A percentile compares a stretch with the other conserved stretches of the same genome.
Evolutionary conservation across 129 eudicot species (phyloP).

Genomic region (Pseudognaphalium luteoalbum): DNA sequence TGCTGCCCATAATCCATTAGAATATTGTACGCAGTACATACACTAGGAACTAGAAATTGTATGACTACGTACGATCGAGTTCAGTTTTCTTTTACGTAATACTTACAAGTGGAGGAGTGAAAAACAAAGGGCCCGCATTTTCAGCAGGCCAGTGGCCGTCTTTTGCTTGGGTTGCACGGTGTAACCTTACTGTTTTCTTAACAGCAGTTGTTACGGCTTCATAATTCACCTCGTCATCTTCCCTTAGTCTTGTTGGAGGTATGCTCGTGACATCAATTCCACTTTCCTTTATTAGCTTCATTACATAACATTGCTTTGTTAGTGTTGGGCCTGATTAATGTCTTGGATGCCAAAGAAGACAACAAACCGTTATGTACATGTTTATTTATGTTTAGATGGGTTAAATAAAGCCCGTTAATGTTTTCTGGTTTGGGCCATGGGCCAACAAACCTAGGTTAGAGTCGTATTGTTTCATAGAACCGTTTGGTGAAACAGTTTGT

Average conservation of each 20-base stretch:
- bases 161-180: constrained; percentile 37
- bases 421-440: no score
- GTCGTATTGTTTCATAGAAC: no score
- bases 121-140: constrained; percentile 41
- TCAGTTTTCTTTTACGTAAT: neutral
- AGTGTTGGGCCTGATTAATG: no score
- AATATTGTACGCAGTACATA: no score
- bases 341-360: no score
- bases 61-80: neutral
- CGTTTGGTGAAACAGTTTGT: no score
- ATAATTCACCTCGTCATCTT: constrained; percentile 11
- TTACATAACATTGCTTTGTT: neutral
- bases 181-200: constrained; percentile 33
- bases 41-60: neutral
- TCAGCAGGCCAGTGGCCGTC: constrained; percentile 46
- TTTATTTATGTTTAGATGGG: no score
- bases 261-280: constrained; percentile 34
- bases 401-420: no score
- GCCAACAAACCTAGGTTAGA: no score
- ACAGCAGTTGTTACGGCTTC: constrained; percentile 30
- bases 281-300: constrained; percentile 34
- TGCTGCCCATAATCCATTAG: no score
- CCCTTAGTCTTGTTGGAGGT: constrained; percentile 21
- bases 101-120: constrained; percentile 43
- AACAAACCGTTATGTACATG: no score